Evolutionary conservation across 1,284 basidiomycete genomes (phyloP).

Genomic region (Athelia psychrophila): DNA sequence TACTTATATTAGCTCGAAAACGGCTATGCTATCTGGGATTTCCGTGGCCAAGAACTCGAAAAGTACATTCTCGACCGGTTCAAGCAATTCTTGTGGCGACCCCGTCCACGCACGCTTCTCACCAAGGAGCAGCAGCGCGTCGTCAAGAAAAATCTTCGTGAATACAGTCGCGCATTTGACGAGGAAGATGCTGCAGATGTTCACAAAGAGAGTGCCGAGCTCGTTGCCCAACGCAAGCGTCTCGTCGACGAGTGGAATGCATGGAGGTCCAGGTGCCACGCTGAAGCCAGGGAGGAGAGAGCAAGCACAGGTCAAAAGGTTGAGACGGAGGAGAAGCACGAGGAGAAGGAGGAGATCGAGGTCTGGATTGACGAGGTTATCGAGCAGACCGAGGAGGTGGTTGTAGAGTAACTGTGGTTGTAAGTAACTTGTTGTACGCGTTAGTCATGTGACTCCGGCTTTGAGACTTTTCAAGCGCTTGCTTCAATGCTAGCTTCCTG

Average conservation of each 20-base stretch:
- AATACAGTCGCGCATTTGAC: slow-evolving; percentile 91
- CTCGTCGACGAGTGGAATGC: slow-evolving; percentile 99
- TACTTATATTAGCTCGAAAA: slow-evolving; percentile 77
- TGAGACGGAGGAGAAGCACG: slow-evolving; percentile 43
- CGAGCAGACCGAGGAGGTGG: slow-evolving; percentile 85
- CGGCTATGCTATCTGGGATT: slow-evolving; percentile 97
- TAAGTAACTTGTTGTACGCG: no score
- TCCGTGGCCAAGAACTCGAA: slow-evolving; percentile 90
- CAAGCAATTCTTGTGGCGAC: slow-evolving; percentile 99
- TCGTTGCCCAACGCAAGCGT: slow-evolving; percentile 88
- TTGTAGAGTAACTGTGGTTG: slow-evolving; percentile 43
- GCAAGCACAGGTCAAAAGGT: slow-evolving; percentile 34
- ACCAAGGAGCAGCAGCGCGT: slow-evolving; percentile 87
- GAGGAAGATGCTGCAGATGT: slow-evolving; percentile 97
- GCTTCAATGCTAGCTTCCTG: no score
- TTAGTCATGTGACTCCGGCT: no score
- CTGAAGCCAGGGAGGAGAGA: slow-evolving; percentile 54
- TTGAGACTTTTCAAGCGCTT: no score
- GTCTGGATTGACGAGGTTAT: slow-evolving; percentile 91
- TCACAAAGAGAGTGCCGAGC: slow-evolving; percentile 91
- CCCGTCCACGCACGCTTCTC: slow-evolving; percentile 86
- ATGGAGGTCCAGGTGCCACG: slow-evolving; percentile 72
- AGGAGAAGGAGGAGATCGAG: slow-evolving; percentile 83
- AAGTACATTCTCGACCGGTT: slow-evolving; percentile 92
- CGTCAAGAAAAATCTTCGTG: slow-evolving; percentile 88